These are phyloP conservation scores for Lithocarpus polystachyus DNA, from an alignment of 306 rosid species.

Conservation along the genomic window DNA sequence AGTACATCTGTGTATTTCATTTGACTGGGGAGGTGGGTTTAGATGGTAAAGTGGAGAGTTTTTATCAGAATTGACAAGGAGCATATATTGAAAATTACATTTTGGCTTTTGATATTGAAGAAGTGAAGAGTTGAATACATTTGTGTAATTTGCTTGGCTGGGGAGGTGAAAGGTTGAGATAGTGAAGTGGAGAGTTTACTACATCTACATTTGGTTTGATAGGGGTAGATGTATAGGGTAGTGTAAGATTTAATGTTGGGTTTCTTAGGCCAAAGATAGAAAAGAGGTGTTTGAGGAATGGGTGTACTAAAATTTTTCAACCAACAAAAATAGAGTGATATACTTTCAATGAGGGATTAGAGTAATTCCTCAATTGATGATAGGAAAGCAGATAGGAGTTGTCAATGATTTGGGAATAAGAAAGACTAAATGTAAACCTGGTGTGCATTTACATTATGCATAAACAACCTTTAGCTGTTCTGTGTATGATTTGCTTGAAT, in stretches of 20 bases:
- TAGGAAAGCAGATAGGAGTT: not conserved
- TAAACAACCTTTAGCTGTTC: not conserved
- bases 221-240: not conserved
- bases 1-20: too few relatives aligned
- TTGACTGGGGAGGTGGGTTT: too few relatives aligned
- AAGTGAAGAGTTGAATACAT: not conserved
- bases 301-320: not conserved
- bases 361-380: not conserved
- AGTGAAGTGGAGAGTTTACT: not conserved
- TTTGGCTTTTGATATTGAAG: not conserved
- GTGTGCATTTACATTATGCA: not conserved
- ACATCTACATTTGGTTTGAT: not conserved
- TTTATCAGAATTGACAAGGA: not conserved
- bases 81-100: not conserved
- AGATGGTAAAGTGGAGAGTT: too few relatives aligned
- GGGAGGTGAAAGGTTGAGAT: not conserved
- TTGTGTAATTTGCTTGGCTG: not conserved
- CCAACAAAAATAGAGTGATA: not conserved
- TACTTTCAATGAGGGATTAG: not conserved
- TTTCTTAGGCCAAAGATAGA: not conserved
- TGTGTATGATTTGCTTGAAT: not conserved
- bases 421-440: not conserved
- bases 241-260: not conserved
- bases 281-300: not conserved
- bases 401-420: not conserved